Percentiles rank a stretch among this genome's conserved stretches.
Evolutionary conservation across 495 filamentous ascomycete genomes (phyloP).

Genomic region (Hypoxylon rickii): DNA sequence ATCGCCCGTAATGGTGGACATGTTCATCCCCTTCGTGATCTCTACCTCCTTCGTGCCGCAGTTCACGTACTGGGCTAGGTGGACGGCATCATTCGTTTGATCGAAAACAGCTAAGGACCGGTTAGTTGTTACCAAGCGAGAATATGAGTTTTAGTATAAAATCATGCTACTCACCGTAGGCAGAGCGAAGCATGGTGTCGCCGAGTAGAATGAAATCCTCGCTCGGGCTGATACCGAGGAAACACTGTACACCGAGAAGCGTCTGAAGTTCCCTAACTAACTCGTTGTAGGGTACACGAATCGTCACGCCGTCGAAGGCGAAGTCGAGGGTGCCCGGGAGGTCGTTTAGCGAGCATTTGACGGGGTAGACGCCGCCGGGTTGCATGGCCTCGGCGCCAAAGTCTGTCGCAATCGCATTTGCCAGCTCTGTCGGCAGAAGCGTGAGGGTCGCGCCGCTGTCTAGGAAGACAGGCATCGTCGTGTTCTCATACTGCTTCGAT

Average conservation of each 20-base stretch:
- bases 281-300: conserved; percentile 66
- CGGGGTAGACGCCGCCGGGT: conserved; percentile 61
- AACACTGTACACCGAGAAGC: conserved; percentile 59
- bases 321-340: conserved; percentile 72
- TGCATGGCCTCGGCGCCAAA: conserved; percentile 61
- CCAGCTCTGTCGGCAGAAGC: conserved; percentile 75
- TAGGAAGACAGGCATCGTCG: conserved; percentile 69
- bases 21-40: conserved; percentile 28
- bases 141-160: too few relatives aligned
- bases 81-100: conserved; percentile 48
- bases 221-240: conserved; percentile 77
- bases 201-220: conserved; percentile 71
- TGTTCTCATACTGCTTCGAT: conserved; percentile 49
- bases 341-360: conserved; percentile 71
- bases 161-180: conserved; percentile 74
- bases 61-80: conserved; percentile 51
- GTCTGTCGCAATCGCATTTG: conserved; percentile 63
- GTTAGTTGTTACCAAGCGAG: conserved; percentile 2
- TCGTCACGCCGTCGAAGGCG: conserved; percentile 68
- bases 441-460: conserved; percentile 89
- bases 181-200: conserved; percentile 90
- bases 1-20: conserved; percentile 25
- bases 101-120: conserved; percentile 49
- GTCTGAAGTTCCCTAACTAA: conserved; percentile 56
- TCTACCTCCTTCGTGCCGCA: conserved; percentile 46